phyloP scores from a whole-genome alignment of 148 eudicot species.

The Dianthus caryophyllus region DNA sequence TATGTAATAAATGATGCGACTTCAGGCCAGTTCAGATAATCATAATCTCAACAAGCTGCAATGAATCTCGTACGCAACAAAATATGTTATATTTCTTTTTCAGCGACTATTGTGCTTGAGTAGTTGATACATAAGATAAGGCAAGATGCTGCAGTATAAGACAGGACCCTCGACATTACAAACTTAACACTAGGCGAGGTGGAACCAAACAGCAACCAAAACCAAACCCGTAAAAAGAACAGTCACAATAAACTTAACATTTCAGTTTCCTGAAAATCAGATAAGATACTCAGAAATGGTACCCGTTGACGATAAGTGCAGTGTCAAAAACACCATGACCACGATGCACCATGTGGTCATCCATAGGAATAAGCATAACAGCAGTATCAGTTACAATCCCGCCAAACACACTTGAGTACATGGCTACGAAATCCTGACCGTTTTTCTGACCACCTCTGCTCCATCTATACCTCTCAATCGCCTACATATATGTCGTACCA shows the following conservation, averaged over 20 bases:
- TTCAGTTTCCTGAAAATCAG: background rate
- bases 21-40: too few relatives aligned
- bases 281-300: background rate
- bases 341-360: constrained; percentile 94
- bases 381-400: constrained; percentile 73
- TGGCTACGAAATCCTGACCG: constrained; percentile 59
- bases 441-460: constrained; percentile 39
- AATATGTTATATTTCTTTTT: too few relatives aligned
- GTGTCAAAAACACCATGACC: constrained; percentile 97
- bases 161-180: background rate
- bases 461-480: constrained; percentile 49
- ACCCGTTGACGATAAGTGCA: constrained; percentile 71
- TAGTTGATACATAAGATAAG: background rate
- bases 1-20: too few relatives aligned
- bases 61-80: too few relatives aligned
- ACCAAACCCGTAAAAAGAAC: background rate
- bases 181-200: background rate
- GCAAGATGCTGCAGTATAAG: background rate
- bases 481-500: too few relatives aligned
- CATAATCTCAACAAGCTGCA: too few relatives aligned
- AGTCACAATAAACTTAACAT: background rate
- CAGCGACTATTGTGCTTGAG: background rate
- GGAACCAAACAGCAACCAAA: background rate
- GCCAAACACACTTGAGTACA: constrained; percentile 82
- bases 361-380: constrained; percentile 88